Evolutionary conservation across 306 rosid species (phyloP), one percentile per base, ranked within the genome.

Genomic region (Inga laurina): DNA sequence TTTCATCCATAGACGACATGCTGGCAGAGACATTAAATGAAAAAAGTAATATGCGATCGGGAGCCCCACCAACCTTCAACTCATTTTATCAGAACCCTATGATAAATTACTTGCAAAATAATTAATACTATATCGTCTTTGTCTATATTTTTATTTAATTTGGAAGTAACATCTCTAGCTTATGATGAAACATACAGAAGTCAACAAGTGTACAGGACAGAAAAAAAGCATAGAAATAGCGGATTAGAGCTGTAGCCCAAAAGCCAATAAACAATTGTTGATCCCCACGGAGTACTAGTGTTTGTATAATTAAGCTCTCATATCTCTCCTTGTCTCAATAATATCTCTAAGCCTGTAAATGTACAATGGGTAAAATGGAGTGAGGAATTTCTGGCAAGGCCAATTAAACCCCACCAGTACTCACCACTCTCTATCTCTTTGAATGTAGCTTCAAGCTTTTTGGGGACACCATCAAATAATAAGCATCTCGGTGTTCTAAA

Each of bases 391-490:
- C 43, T 32, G 71, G 43, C 71, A 65, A 6, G 71, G n/a, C 71
- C 71, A 32, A 69, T 88, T 84, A 72, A 88, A 86, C 88, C 88
- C 87, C 91, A 86, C 88, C 88, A 85, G 67, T 73, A 45, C 83
- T 37, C 83, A 80, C 70, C 37, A 22, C 67, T 39, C 81, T 83
- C 79, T 77, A 78, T 75, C 83, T 85, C 91, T 81, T 82, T 88
- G 89, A 87, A 90, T 89, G 89, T 81, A 10, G 74, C 85, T n/a
- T 73, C 85, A 77, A 66, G 87, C 70, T 79, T 65, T 89, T 75
- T 83, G 49, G 81, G 81, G 73, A 81, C n/a, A 84, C 57, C 74
- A 67, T 82, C 81, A 82, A 82, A 18, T 2, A 19, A 15, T 10
- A 82, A 79, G 49, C 86, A 76, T 66, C 41, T 67, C 35, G 46